A percentile compares a stretch with the other conserved stretches of the same genome.
phyloP scores from a whole-genome alignment of 2,329 filamentous ascomycete species.

The Aspergillus clavatus region DNA sequence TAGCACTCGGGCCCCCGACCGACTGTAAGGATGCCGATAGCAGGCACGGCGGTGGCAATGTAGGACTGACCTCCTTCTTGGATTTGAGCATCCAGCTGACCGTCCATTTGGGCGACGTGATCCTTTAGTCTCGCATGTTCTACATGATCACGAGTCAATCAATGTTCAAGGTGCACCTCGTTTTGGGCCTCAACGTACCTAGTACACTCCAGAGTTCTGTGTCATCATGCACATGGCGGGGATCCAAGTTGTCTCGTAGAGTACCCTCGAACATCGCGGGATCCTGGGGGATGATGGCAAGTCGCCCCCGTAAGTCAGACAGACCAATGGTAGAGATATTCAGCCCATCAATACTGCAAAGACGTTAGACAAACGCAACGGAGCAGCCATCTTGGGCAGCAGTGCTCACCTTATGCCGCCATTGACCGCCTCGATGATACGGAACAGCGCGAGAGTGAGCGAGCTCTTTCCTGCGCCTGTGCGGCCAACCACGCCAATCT shows the following conservation, averaged over 20 bases:
- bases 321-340: constrained; percentile 89
- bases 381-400: constrained; percentile 2
- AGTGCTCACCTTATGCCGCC: constrained; percentile 62
- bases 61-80: constrained; percentile 75
- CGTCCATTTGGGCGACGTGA: constrained; percentile 78
- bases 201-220: constrained; percentile 95
- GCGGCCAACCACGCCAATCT: constrained; percentile 94
- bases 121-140: constrained; percentile 93
- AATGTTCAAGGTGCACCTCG: constrained; percentile 13
- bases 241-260: constrained; percentile 91
- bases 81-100: constrained; percentile 82
- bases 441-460: constrained; percentile 85
- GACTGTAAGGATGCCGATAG: constrained; percentile 1
- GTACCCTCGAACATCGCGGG: constrained; percentile 92
- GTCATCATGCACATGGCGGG: constrained; percentile 90
- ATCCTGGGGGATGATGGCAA: constrained; percentile 97
- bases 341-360: constrained; percentile 69
- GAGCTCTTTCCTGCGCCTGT: constrained; percentile 96
- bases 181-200: constrained; percentile 54
- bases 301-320: constrained; percentile 76
- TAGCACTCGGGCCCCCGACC: constrained; percentile 3
- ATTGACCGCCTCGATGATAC: constrained; percentile 81
- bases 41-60: neutral
- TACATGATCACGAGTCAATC: constrained; percentile 42
- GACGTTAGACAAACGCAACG: constrained; percentile 14